Percentiles rank a stretch among this genome's conserved stretches.
Evolutionary conservation across 2,329 filamentous ascomycete genomes (phyloP).

Genomic region (Ophiostoma sp.): DNA sequence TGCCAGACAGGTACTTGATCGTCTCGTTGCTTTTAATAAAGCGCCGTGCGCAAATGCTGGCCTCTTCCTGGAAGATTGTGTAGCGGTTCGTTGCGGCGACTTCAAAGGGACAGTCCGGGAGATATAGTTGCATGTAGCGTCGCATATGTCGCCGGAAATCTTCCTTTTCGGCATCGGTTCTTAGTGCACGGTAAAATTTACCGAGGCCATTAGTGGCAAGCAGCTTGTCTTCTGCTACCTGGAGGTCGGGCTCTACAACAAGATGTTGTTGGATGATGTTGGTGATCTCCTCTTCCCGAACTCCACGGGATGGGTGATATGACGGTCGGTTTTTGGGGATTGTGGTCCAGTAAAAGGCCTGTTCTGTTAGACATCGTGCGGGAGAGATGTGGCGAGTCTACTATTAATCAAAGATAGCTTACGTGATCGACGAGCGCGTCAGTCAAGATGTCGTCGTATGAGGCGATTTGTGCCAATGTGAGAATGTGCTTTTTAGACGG

Average conservation of each 20-base stretch:
- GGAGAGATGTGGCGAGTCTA: background rate
- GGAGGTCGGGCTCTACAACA: constrained; percentile 67
- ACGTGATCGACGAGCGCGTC: constrained; percentile 95
- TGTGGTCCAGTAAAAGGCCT: constrained; percentile 95
- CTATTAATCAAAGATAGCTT: constrained; percentile 39
- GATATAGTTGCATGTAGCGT: constrained; percentile 88
- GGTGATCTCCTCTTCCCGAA: constrained; percentile 60
- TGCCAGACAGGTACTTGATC: constrained; percentile 85
- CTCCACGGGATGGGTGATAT: constrained; percentile 76
- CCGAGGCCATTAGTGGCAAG: constrained; percentile 67
- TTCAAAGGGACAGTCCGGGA: constrained; percentile 91
- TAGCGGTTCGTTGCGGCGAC: constrained; percentile 89
- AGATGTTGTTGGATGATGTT: constrained; percentile 60
- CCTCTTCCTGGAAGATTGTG: constrained; percentile 84
- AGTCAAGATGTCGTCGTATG: constrained; percentile 92
- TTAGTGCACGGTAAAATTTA: constrained; percentile 63
- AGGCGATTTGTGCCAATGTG: constrained; percentile 79
- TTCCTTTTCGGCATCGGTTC: constrained; percentile 71
- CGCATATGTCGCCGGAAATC: constrained; percentile 82
- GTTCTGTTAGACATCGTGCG: constrained; percentile 7
- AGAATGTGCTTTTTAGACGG: constrained; percentile 62
- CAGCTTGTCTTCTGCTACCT: constrained; percentile 65
- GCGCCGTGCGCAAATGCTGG: constrained; percentile 74
- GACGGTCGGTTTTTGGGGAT: constrained; percentile 90
- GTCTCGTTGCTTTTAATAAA: constrained; percentile 75